These are phyloP conservation scores for Plasmodium vivax DNA, from an alignment of 169 alveolate genomes.

Conservation along the genomic window DNA sequence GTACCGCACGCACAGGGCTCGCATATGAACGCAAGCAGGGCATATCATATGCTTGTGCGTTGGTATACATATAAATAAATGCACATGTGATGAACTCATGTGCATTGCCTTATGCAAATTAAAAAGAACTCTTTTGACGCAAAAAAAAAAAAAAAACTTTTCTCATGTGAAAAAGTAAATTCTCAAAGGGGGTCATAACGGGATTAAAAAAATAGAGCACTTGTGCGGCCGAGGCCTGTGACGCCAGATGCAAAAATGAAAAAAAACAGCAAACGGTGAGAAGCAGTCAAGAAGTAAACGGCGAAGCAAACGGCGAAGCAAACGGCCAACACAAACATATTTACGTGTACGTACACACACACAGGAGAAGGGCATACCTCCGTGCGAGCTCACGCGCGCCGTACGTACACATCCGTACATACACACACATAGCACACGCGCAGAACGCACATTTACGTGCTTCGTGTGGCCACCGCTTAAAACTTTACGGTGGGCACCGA, in stretches of 20 bases:
- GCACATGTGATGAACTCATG: neutral
- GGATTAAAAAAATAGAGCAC: neutral
- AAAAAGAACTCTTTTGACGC: neutral
- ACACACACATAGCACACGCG: neutral
- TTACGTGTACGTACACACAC: neutral
- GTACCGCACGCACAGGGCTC: neutral
- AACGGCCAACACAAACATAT: neutral
- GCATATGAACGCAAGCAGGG: neutral
- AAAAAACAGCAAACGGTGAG: neutral
- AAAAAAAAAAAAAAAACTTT: neutral
- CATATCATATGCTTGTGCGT: neutral
- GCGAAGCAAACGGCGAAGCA: neutral
- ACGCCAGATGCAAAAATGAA: neutral
- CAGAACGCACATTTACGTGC: neutral
- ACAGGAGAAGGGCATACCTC: neutral
- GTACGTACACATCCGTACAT: neutral
- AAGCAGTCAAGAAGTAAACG: neutral
- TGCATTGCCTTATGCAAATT: neutral
- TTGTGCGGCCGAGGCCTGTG: neutral
- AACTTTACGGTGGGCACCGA: slow-evolving; percentile 25
- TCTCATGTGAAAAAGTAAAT: neutral
- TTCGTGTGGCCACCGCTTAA: neutral
- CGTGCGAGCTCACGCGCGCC: neutral
- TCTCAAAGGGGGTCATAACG: neutral
- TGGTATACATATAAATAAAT: neutral